Evolutionary conservation across 1,284 basidiomycete genomes (phyloP).

Genomic region (Apiotrichum siamense): DNA sequence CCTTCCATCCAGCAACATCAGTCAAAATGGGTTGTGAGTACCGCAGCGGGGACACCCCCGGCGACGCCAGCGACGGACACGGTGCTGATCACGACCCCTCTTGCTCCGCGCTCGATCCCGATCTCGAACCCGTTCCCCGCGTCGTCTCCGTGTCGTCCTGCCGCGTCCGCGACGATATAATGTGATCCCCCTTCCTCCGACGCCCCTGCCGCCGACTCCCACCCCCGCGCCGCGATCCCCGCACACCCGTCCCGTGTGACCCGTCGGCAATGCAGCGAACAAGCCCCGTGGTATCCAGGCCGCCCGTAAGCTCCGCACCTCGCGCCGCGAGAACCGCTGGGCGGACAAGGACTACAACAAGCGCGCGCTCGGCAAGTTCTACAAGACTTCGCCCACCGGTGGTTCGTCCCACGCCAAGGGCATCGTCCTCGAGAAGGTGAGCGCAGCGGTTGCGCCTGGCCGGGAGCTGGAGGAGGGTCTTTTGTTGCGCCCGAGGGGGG

Average conservation of each 20-base stretch:
- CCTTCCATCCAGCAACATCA: slow-evolving; percentile 30
- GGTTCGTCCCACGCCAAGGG: slow-evolving; percentile 99
- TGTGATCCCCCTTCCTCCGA: neutral
- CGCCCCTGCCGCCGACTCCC: neutral
- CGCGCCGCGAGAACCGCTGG: slow-evolving; percentile 96
- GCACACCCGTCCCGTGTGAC: neutral
- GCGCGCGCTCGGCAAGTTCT: slow-evolving; percentile 98
- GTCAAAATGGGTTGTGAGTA: slow-evolving; percentile 48
- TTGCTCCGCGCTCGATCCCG: neutral
- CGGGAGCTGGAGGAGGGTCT: neutral
- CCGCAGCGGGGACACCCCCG: slow-evolving; percentile 1
- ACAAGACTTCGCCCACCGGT: slow-evolving; percentile 99
- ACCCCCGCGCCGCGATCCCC: neutral
- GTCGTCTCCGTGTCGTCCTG: neutral
- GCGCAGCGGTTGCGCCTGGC: slow-evolving; percentile 8
- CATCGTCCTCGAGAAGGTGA: slow-evolving; percentile 94
- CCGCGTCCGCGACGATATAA: neutral
- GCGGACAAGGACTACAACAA: slow-evolving; percentile 99
- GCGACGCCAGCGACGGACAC: neutral
- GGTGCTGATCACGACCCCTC: slow-evolving; percentile 9
- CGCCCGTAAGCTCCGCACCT: slow-evolving; percentile 94
- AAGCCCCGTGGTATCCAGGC: slow-evolving; percentile 99
- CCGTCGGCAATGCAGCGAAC: slow-evolving; percentile 54
- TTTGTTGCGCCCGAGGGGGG: no score
- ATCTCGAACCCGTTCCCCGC: neutral